Evolutionary conservation across 768 basidiomycete genomes (phyloP).

Genomic region (Podaxis sp.): DNA sequence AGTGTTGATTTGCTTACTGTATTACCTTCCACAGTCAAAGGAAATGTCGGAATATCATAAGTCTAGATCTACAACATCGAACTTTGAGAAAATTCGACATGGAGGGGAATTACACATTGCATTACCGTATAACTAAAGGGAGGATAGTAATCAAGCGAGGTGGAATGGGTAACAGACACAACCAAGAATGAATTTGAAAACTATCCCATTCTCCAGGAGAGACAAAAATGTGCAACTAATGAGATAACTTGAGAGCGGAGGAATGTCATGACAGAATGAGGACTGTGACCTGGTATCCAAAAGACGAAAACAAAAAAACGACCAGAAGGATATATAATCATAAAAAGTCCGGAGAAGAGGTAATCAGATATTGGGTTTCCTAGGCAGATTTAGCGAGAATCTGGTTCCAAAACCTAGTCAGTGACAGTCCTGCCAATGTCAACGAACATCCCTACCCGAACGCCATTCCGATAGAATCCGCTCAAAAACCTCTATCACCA

Average conservation of each 20-base stretch:
- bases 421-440: background rate
- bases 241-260: constrained; percentile 14
- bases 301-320: background rate
- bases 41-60: background rate
- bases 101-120: constrained; percentile 6
- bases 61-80: constrained; percentile 8
- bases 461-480: constrained; percentile 59
- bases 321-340: background rate
- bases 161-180: constrained; percentile 19
- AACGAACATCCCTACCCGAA: constrained; percentile 18
- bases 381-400: background rate
- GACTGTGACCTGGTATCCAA: constrained; percentile 7
- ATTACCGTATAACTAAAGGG: constrained; percentile 8
- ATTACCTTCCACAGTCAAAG: background rate
- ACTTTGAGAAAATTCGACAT: constrained; percentile 2
- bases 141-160: background rate
- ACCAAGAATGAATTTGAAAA: constrained; percentile 9
- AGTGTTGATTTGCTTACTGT: background rate
- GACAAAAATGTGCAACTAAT: constrained; percentile 10
- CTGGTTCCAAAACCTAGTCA: constrained; percentile 3
- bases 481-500: constrained; percentile 85
- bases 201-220: constrained; percentile 9
- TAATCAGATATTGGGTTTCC: background rate
- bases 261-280: background rate
- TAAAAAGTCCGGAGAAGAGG: constrained; percentile 2